Evolutionary conservation across 306 rosid genomes (phyloP), one percentile per base, ranked within the genome.

Genomic region (Fagus crenata): DNA sequence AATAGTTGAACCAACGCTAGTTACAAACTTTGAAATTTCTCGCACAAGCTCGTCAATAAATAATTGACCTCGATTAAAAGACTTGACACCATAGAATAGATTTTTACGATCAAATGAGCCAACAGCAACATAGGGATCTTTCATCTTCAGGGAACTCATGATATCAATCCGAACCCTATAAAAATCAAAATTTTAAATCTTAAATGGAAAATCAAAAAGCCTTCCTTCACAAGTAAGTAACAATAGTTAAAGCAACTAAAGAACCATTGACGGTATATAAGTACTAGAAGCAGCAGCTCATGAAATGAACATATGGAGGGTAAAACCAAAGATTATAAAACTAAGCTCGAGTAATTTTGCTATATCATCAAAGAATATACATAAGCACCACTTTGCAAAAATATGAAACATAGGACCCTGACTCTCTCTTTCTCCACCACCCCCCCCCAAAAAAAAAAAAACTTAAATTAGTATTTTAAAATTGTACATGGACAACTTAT

Each of bases 91-190:
- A 63, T 93, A 93, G 83, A 91, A 93, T 77, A 91, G 92, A 88
- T 93, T 93, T 71, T 84, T 12, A 31, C 92, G 91, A 84, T 93
- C 98, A 86, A 93, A 89, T 67, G 98, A 93, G 73, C 97, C 98
- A 80, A 93, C 73, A 6, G 81, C 58, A 75, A 91, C 77, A 68
- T 76, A 86, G 69, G 97, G 98, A 79, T 87, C 84, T 54, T 81
- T 72, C 92, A 93, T 75, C 90, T 88, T 88, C 82, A 93, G 81
- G 82, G 98, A 93, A 82, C 67, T 87, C 68, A 82, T 79, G 71
- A 93, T 87, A 84, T 93, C 98, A 81, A 53, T 85, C 77, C 88
- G 91, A 76, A 91, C 97, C 96, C 98, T 93, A 82, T 58, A 78
- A 64, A n/a, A 75, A 74, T 42, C 53, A 81, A 64, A 55, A 28